phyloP scores from a whole-genome alignment of 768 basidiomycete species.

The Xerocomellus dryophilus region DNA sequence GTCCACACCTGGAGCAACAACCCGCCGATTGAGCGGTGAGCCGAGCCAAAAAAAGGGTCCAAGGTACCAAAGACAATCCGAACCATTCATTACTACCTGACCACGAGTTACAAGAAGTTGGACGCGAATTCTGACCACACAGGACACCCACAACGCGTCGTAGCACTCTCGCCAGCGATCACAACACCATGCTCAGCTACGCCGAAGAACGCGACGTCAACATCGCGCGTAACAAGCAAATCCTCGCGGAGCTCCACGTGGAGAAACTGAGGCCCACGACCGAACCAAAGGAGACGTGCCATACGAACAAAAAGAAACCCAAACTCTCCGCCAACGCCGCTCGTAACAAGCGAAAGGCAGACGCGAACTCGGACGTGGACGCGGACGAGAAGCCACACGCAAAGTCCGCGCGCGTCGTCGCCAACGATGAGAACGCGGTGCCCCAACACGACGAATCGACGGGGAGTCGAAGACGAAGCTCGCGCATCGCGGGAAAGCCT shows the following conservation, averaged over 20 bases:
- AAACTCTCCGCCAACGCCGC: not conserved
- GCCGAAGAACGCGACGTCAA: slow-evolving; percentile 35
- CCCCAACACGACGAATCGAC: not conserved
- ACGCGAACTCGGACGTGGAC: slow-evolving; percentile 22
- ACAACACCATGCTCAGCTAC: slow-evolving; percentile 24
- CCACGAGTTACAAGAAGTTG: not conserved
- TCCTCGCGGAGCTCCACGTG: slow-evolving; percentile 45
- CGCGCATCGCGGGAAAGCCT: slow-evolving; percentile 57
- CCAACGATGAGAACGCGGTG: slow-evolving; percentile 20
- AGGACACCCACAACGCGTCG: not conserved
- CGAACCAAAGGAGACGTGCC: slow-evolving; percentile 45
- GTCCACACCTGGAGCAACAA: no score
- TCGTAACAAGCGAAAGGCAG: slow-evolving; percentile 43
- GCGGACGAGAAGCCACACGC: slow-evolving; percentile 28
- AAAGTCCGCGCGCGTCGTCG: slow-evolving; percentile 16
- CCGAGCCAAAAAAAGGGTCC: not conserved
- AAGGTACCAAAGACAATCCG: not conserved
- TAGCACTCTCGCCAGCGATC: not conserved
- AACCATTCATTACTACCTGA: no score
- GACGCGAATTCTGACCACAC: not conserved
- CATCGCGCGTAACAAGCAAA: slow-evolving; percentile 41
- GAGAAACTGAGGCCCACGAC: slow-evolving; percentile 38
- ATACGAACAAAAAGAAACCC: slow-evolving; percentile 11
- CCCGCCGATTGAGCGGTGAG: not conserved
- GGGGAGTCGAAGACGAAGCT: slow-evolving; percentile 56